Conservation (phyloP, 2,329 filamentous ascomycete species). For the Ophiocordyceps camponoti-saundersi region DNA sequence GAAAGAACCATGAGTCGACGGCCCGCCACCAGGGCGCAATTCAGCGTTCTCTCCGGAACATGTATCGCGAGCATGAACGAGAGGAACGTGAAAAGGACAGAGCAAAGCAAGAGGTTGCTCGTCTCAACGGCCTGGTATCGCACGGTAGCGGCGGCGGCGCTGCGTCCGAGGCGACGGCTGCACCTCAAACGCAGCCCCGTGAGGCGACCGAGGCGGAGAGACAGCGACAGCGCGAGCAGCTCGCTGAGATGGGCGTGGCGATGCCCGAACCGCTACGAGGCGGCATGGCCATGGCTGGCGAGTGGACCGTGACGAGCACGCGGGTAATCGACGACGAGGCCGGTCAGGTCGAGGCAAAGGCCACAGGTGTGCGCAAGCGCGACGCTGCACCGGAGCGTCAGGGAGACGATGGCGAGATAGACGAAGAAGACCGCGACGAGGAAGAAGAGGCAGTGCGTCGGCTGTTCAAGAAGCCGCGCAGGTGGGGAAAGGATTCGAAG, state of each 20-base stretch:
- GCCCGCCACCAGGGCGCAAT: constrained; percentile 70
- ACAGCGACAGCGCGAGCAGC: constrained; percentile 71
- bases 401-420: constrained; percentile 29
- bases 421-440: constrained; percentile 17
- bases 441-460: constrained; percentile 35
- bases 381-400: constrained; percentile 38
- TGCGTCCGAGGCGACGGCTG: not conserved
- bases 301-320: constrained; percentile 64
- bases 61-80: constrained; percentile 71
- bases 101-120: constrained; percentile 69
- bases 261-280: constrained; percentile 63
- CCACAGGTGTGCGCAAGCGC: constrained; percentile 45
- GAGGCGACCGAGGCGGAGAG: constrained; percentile 38
- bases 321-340: constrained; percentile 31
- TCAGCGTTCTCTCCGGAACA: constrained; percentile 75
- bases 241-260: constrained; percentile 72
- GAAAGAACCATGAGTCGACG: constrained; percentile 75
- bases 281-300: constrained; percentile 75
- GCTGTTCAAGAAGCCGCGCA: constrained; percentile 40
- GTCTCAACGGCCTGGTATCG: constrained; percentile 62
- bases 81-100: constrained; percentile 67
- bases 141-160: not conserved
- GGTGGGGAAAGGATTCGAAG: constrained; percentile 37
- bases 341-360: constrained; percentile 24
- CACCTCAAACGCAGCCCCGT: not conserved